Evolutionary conservation across 2,329 filamentous ascomycete species (phyloP), one percentile per base, ranked within the genome.

Genomic region (Neopestalotiopsis sp.): DNA sequence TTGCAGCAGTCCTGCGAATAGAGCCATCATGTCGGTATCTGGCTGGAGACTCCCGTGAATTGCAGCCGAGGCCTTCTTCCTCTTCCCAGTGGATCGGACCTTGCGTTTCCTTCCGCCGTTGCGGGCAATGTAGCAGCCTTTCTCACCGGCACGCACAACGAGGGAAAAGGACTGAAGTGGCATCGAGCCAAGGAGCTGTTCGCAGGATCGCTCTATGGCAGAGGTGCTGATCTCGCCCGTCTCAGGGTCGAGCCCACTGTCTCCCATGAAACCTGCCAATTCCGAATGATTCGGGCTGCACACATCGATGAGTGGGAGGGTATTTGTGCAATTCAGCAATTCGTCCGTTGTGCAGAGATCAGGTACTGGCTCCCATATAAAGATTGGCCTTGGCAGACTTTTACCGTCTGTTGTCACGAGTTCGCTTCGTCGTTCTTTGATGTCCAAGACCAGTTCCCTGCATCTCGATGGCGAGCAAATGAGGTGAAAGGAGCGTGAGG

Each of bases 311-410:
- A 90, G 79, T 0, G 88, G 87, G 13, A 91, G 82, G 12, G 87
- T 87, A 72, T 91, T 90, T 64, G 89, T 91, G 77, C 86, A 89
- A 75, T 90, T 90, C 12, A 91, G 83, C 34, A 91, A 81, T 77
- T 91, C 87, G 57, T 90, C 89, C 0, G 94, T 90, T 0, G 88
- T 91, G 79, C 95, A 98, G 1, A 94, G 86, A 79, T 98, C 94
- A 1, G 96, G 96, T 1, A 98, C 93, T 0, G 96, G 96, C 79
- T 99, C 96, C 95, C 95, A 99, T 66, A 98, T 89, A 78, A 98
- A 94, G 6, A 94, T 81, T 1, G 95, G 93, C 62, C 88, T 87
- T 1, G 83, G 79, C 58, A 68, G 77, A 69, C 65, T 74, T 65
- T 53, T 68, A 38, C 73, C 74, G 38, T 76, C 70, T 5, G 72